These are phyloP conservation scores for Marchantia polymorpha DNA, from an alignment of 225 moss, liverwort and hornwort genomes.

Conservation along the genomic window DNA sequence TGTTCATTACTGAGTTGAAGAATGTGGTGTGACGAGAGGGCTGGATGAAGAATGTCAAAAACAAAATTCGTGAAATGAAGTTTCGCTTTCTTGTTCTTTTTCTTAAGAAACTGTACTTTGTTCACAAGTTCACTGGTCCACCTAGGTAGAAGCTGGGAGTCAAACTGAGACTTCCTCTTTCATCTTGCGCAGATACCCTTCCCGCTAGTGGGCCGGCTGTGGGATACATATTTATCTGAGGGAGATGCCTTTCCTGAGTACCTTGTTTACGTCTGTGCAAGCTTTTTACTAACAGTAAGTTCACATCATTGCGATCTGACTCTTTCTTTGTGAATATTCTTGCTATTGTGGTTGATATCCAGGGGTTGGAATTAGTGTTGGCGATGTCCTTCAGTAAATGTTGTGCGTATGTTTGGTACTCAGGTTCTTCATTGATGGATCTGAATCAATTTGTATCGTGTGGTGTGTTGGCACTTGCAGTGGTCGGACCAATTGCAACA, in stretches of 20 bases:
- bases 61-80: not conserved
- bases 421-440: not conserved
- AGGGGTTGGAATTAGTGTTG: no score
- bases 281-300: slow-evolving; percentile 93
- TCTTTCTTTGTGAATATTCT: not conserved
- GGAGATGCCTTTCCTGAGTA: slow-evolving; percentile 98
- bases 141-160: not conserved
- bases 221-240: slow-evolving; percentile 98
- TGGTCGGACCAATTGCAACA: slow-evolving; percentile 97
- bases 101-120: not conserved
- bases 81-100: no score
- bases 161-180: not conserved
- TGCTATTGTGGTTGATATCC: not conserved
- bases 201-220: slow-evolving; percentile 82
- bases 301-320: no score
- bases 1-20: not conserved
- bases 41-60: not conserved
- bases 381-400: no score
- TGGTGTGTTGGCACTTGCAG: slow-evolving; percentile 46
- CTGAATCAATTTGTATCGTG: not conserved
- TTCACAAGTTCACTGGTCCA: not conserved
- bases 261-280: slow-evolving; percentile 94
- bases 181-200: slow-evolving; percentile 68
- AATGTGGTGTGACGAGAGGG: not conserved
- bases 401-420: not conserved